phyloP scores from a whole-genome alignment of 495 filamentous ascomycete species.

The Hyaloscypha finlandica region DNA sequence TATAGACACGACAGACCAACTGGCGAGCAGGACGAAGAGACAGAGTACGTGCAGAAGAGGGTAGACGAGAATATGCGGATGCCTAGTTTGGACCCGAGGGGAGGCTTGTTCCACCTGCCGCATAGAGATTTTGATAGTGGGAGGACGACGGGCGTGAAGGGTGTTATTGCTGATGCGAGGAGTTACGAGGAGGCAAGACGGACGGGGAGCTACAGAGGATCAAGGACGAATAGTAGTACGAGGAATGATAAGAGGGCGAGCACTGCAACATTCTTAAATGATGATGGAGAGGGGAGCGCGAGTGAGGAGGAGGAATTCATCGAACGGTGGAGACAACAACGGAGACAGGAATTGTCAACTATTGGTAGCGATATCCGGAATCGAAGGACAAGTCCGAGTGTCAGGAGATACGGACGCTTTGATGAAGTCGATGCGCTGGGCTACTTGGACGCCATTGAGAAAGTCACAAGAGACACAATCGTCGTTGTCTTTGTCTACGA shows the following conservation, averaged over 20 bases:
- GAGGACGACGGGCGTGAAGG: conserved; percentile 85
- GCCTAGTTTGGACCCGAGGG: conserved; percentile 51
- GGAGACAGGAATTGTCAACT: conserved; percentile 67
- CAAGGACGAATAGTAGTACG: conserved; percentile 8
- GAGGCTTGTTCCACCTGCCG: conserved; percentile 55
- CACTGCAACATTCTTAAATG: conserved; percentile 25
- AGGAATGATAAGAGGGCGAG: conserved; percentile 26
- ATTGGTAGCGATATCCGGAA: conserved; percentile 50
- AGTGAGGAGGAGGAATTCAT: conserved; percentile 82
- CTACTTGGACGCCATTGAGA: conserved; percentile 94
- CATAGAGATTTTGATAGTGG: conserved; percentile 71
- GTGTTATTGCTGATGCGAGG: conserved; percentile 94
- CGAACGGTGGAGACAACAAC: conserved; percentile 74
- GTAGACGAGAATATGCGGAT: conserved; percentile 61
- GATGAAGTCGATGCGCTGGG: conserved; percentile 86
- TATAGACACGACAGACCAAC: conserved; percentile 43
- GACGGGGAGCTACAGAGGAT: conserved; percentile 18
- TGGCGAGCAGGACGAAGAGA: conserved; percentile 57
- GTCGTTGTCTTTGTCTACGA: conserved; percentile 98
- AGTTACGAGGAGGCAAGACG: conserved; percentile 75
- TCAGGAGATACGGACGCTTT: conserved; percentile 73
- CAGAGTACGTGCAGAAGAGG: conserved; percentile 56
- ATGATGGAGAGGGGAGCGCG: conserved; percentile 53
- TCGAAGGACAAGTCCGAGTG: conserved; percentile 67
- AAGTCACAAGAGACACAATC: conserved; percentile 73